Percentiles rank a stretch among this genome's conserved stretches.
These are phyloP conservation scores for Malassezia japonica DNA, from an alignment of 1,284 basidiomycete genomes.

Conservation along the genomic window DNA sequence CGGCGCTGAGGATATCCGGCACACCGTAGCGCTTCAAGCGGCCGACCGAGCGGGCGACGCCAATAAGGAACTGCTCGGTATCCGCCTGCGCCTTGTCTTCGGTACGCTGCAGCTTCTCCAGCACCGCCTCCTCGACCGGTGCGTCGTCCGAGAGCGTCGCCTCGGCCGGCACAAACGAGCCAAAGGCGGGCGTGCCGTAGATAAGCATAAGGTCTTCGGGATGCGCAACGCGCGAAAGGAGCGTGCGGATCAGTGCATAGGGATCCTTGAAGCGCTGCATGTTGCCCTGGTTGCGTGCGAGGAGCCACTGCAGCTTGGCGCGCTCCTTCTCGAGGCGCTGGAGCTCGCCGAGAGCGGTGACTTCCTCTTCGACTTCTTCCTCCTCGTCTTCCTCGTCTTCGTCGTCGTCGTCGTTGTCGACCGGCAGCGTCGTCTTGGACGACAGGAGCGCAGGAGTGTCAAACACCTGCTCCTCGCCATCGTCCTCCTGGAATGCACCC, in stretches of 20 bases:
- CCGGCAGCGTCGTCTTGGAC: conserved; percentile 17
- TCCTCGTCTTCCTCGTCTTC: conserved; percentile 21
- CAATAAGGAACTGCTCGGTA: conserved; percentile 41
- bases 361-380: conserved; percentile 3
- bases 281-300: conserved; percentile 41
- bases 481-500: conserved; percentile 23
- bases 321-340: not conserved
- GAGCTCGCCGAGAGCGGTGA: conserved; percentile 1
- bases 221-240: conserved; percentile 31
- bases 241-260: conserved; percentile 27
- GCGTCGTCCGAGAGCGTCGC: conserved; percentile 26
- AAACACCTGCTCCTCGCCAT: conserved; percentile 27
- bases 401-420: conserved; percentile 9
- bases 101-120: conserved; percentile 16
- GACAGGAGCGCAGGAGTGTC: conserved; percentile 35
- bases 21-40: conserved; percentile 34
- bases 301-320: conserved; percentile 16
- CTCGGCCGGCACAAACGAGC: conserved; percentile 26
- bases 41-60: conserved; percentile 32
- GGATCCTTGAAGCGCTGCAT: conserved; percentile 43
- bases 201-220: conserved; percentile 41
- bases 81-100: conserved; percentile 31
- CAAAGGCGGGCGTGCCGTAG: conserved; percentile 42
- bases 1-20: conserved; percentile 35
- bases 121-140: conserved; percentile 21